These are phyloP conservation scores for Candida albicans DNA, from an alignment of 1,139 yeast species.

Conservation along the genomic window DNA sequence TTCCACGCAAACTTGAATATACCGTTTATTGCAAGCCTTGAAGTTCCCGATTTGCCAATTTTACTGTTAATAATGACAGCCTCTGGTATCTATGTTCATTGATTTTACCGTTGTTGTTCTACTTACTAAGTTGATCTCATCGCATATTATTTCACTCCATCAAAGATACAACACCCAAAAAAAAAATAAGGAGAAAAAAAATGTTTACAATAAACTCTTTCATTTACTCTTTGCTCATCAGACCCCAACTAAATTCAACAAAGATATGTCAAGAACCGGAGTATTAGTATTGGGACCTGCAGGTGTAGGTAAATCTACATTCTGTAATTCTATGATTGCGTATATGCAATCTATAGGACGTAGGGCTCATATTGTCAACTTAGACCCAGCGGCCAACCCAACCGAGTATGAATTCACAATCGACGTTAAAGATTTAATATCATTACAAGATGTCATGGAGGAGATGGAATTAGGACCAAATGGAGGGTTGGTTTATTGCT, in stretches of 20 bases:
- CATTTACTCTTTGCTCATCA: neutral
- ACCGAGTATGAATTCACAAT: conserved; percentile 87
- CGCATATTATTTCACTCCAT: neutral
- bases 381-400: conserved; percentile 98
- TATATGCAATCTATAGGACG: conserved; percentile 91
- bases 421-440: conserved; percentile 87
- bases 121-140: too few relatives aligned
- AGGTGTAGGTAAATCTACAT: conserved; percentile 92
- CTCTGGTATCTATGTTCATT: too few relatives aligned
- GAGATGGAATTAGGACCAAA: conserved; percentile 93
- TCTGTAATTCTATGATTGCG: conserved; percentile 82
- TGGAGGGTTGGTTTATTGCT: conserved; percentile 91
- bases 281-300: conserved; percentile 97
- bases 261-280: conserved; percentile 86
- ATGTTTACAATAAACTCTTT: neutral
- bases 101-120: too few relatives aligned
- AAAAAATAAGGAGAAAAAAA: neutral
- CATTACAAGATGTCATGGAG: conserved; percentile 95
- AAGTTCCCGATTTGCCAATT: too few relatives aligned
- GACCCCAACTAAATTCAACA: neutral
- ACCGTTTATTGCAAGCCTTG: too few relatives aligned
- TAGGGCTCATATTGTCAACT: conserved; percentile 88
- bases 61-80: too few relatives aligned
- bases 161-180: neutral
- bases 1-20: too few relatives aligned